A percentile compares a stretch with the other conserved stretches of the same genome.
phyloP scores from a whole-genome alignment of 306 rosid genomes.

The Canavalia gladiata region DNA sequence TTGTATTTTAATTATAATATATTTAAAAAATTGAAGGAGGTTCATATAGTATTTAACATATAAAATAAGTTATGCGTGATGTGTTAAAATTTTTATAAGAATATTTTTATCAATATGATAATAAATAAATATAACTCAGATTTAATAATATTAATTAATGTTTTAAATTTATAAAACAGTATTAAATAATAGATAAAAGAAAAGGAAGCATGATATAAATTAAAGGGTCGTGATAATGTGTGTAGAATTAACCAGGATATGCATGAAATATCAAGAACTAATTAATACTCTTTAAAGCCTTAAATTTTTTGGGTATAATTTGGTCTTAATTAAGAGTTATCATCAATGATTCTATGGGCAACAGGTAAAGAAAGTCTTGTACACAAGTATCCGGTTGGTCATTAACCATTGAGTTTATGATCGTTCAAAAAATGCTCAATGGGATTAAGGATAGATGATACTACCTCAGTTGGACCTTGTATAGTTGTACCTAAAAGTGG shows the following conservation, averaged over 20 bases:
- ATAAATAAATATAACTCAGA: too few relatives aligned
- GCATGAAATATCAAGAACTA: slow-evolving; percentile 19
- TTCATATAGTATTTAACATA: too few relatives aligned
- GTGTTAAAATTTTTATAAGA: too few relatives aligned
- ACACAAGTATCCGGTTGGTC: neutral
- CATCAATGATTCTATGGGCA: neutral
- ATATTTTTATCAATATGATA: too few relatives aligned
- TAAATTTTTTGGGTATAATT: neutral
- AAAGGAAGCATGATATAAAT: neutral
- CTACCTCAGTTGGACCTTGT: slow-evolving; percentile 39
- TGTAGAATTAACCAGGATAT: slow-evolving; percentile 11
- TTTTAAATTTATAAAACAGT: too few relatives aligned
- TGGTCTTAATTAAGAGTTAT: neutral
- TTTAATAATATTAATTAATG: too few relatives aligned
- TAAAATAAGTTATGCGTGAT: too few relatives aligned
- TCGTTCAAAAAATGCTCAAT: slow-evolving; percentile 5
- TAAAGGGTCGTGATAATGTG: slow-evolving; percentile 15
- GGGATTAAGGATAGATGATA: slow-evolving; percentile 1
- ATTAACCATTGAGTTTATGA: neutral
- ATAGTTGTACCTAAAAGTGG: slow-evolving; percentile 50
- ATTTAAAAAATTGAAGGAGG: too few relatives aligned
- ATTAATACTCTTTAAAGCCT: neutral
- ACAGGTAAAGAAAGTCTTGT: neutral
- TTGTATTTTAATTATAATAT: too few relatives aligned
- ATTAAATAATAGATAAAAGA: too few relatives aligned